A percentile compares a stretch with the other conserved stretches of the same genome.
phyloP scores from a whole-genome alignment of 176 grass and related monocot genomes.

The Melocanna baccifera region DNA sequence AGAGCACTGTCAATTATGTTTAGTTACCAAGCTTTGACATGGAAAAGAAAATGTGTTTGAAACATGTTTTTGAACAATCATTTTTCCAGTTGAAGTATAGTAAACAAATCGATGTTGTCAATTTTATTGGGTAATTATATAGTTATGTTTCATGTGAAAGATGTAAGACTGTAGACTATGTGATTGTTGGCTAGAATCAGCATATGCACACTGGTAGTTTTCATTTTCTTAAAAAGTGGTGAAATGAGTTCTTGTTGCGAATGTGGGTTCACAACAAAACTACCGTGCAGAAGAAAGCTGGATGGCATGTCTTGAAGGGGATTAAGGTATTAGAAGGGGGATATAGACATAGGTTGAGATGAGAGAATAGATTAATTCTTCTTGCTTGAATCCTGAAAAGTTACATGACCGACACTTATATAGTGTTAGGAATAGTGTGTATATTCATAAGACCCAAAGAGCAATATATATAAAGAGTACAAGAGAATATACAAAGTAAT shows the following conservation, averaged over 20 bases:
- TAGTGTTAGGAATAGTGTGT: too few species aligned
- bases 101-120: not conserved
- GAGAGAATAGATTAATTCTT: too few species aligned
- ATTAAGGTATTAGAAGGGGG: too few species aligned
- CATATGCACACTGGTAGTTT: not conserved
- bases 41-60: not conserved
- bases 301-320: too few species aligned
- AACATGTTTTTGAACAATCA: not conserved
- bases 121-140: constrained; percentile 25
- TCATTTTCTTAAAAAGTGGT: constrained; percentile 4
- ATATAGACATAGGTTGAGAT: too few species aligned
- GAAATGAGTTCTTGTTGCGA: not conserved
- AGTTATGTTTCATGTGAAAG: not conserved
- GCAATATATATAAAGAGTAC: too few species aligned
- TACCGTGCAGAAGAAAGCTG: too few species aligned
- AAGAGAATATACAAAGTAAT: too few species aligned
- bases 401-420: too few species aligned
- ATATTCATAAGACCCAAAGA: too few species aligned
- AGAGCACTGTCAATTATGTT: not conserved
- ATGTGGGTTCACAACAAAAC: too few species aligned
- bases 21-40: not conserved
- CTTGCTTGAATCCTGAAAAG: too few species aligned
- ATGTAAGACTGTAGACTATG: not conserved
- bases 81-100: not conserved
- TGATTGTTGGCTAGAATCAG: not conserved